Evolutionary conservation across 139 green algal species (phyloP).

Genomic region (Tetradesmus lagerheimii): DNA sequence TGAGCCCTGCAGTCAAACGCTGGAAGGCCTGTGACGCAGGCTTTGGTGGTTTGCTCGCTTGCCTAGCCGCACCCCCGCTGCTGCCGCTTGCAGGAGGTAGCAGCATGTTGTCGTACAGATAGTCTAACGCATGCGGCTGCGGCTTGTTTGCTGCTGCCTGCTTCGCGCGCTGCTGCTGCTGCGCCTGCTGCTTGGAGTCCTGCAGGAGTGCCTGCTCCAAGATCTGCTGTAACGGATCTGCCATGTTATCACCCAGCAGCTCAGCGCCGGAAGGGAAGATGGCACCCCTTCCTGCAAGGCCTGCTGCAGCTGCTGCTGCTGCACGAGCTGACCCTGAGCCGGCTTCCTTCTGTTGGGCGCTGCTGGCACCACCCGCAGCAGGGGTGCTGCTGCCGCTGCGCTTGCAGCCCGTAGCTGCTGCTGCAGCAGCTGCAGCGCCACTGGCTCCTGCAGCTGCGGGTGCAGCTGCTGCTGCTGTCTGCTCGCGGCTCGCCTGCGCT

Average conservation of each 20-base stretch:
- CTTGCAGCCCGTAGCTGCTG: background rate
- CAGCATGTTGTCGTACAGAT: background rate
- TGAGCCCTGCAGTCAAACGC: background rate
- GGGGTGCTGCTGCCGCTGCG: background rate
- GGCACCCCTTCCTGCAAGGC: background rate
- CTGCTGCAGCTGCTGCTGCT: slow-evolving; percentile 4
- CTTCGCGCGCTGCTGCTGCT: slow-evolving; percentile 13
- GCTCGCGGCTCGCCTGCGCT: background rate
- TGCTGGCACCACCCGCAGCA: background rate
- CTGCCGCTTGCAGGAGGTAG: slow-evolving; percentile 1
- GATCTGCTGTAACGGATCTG: slow-evolving; percentile 20
- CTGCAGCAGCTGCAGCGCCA: background rate
- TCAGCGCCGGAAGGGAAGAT: slow-evolving; percentile 9
- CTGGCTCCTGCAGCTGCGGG: background rate
- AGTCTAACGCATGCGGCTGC: slow-evolving; percentile 12
- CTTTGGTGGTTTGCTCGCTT: slow-evolving; percentile 12
- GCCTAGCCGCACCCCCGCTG: background rate
- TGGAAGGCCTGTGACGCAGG: slow-evolving; percentile 1
- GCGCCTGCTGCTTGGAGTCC: slow-evolving; percentile 11
- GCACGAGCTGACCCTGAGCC: background rate
- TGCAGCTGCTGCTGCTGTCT: background rate
- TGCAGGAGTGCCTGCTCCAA: slow-evolving; percentile 14
- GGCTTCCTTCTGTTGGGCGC: background rate
- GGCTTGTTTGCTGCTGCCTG: background rate
- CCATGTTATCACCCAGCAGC: background rate